Evolutionary conservation across 2,329 filamentous ascomycete species (phyloP), one percentile per base, ranked within the genome.

Genomic region (Dendrostoma leiphaemia): DNA sequence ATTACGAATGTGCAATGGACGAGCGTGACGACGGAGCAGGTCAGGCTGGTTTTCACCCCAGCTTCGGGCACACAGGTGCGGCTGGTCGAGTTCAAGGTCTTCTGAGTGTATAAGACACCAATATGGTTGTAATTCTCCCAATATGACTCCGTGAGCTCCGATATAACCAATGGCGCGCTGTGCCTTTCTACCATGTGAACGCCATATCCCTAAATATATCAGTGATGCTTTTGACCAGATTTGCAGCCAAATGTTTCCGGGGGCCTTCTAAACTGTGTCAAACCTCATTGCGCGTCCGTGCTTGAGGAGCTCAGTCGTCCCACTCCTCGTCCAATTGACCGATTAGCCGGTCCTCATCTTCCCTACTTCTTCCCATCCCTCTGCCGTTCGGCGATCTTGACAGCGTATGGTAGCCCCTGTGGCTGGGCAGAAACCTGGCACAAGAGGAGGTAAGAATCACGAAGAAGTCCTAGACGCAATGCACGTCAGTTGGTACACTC

Each of bases 241-340:
- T n/a, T 6, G 6, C 40, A n/a, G 29, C 13, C 28, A 46, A 29
- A 43, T 15, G 12, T 29, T 32, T 46, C 17, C 38, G 32, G 34
- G 24, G n/a, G n/a, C n/a, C n/a, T 26, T 24, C 24, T 41, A 26
- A 44, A 48, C 15, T 38, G 17, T 55, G 40, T 48, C 21, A 44
- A 29, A 43, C 23, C 41, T 34, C 28, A 8, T 4, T 43, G n/a
- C n/a, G n/a, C n/a, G n/a, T n/a, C n/a, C n/a, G n/a, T 8, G 21
- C 51, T 41, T 8, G 35, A 48, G 29, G 19, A 23, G 26, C 48
- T 70, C 64, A 86, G 60, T 96, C 92, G 63, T 97, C 92, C 93
- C 93, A 97, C 68, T 97, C 92, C 70, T 97, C 93, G 65, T 97
- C 94, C 56, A 97, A 78, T 71, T 97, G 91, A 69, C 97, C 93